Evolutionary conservation across 2,329 filamentous ascomycete genomes (phyloP), one percentile per base, ranked within the genome.

Genomic region (Colletotrichum truncatum): DNA sequence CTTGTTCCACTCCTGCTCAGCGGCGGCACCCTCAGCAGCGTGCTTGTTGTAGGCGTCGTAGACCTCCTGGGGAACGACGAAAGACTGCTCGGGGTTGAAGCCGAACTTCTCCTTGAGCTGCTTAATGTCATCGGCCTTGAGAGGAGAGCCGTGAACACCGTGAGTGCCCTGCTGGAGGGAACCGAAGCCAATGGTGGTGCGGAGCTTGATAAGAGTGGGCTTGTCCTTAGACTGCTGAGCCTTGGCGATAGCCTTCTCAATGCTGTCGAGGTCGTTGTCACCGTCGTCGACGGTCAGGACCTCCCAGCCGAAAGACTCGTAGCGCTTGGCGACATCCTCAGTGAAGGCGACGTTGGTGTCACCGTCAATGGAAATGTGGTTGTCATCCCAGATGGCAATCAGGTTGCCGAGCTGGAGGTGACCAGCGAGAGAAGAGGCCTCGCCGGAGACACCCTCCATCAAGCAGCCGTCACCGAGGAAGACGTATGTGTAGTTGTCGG

Each of bases 381-480:
- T 99, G 87, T 99, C 96, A 78, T 99, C 96, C 82, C 95, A 99
- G 82, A 99, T 88, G 81, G 89, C 90, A 82, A 98, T 98, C 76
- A 99, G 87, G 88, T 98, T 99, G 78, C 95, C 96, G 70, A 99
- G 90, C 88, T 98, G 92, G 81, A 98, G 88, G 85, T 99, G 96
- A 77, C 96, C 96, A 73, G 96, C 96, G 73, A 94, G 87, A 67
- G 94, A 97, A 73, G 87, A 93, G 75, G 96, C 95, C 86, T 99
- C 96, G 77, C 89, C 89, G 72, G 96, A 93, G 84, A 99, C 88
- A 87, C 96, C 96, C 87, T 99, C 96, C 94, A 97, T 97, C 83
- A 97, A 89, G 84, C 96, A 99, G 72, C 96, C 96, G 86, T 99
- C 96, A 79, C 96, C 96, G 78, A 99, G 93, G 89, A 98, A 97